Evolutionary conservation across 2,329 filamentous ascomycete genomes (phyloP), one percentile per base, ranked within the genome.

Genomic region (Penicillium sp.): DNA sequence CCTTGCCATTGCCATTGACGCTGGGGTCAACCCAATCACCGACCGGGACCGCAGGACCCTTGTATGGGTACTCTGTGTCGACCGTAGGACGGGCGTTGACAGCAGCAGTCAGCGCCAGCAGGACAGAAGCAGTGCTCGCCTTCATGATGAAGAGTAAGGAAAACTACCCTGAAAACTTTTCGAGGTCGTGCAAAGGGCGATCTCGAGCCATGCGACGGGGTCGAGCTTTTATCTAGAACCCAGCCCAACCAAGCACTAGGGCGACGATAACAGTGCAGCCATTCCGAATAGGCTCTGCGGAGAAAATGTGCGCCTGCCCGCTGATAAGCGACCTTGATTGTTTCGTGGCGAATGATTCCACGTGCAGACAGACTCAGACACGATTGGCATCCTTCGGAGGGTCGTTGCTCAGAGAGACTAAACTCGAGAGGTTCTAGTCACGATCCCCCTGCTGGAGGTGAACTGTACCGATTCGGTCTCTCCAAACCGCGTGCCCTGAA

Each of bases 11-110:
- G 55, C 76, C 75, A 54, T 76, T 76, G 62, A 75, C 56, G 9
- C 70, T 74, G 3, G 64, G 66, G 56, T 78, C 69, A 39, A 77
- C 73, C 75, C 75, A 78, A 50, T 79, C 76, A 39, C 71, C 76
- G 4, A 78, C 58, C 11, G 76, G 75, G 1, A 77, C 64, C 0
- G 64, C 66, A 2, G 76, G 76, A 1, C 76, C 76, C 0, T 64
- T 76, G 59, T 77, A 78, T 3, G 73, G 73, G 50, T 68, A 77
- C 5, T 58, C 53, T 11, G 68, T 70, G 51, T 76, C 73, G 29
- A 74, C 71, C 4, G 58, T 54, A n/a, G 60, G 61, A 9, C 52
- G 55, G 28, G 48, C 63, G 43, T 61, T 48, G 45, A 50, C 57
- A 13, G 52, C 45, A 12, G 54, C 51, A 12, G 57, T 48, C 35